phyloP scores from a whole-genome alignment of 768 basidiomycete species.

The Phylloporus arenicola region DNA sequence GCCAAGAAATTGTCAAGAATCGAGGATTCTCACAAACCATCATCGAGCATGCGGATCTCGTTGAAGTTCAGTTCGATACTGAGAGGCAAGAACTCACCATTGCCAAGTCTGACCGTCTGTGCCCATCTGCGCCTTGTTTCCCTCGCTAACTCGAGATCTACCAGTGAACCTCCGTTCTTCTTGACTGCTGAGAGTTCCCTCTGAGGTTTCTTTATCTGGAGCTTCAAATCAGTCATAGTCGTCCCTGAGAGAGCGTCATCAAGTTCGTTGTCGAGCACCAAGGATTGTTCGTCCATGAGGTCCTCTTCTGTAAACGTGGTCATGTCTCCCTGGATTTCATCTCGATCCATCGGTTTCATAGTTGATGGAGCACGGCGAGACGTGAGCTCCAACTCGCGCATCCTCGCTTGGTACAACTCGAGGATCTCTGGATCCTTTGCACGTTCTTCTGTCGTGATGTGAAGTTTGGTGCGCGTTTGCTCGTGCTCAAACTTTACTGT shows the following conservation, averaged over 20 bases:
- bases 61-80: too few relatives aligned
- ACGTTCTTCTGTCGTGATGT: conserved; percentile 54
- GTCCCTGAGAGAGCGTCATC: conserved; percentile 79
- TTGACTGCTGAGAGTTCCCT: conserved; percentile 72
- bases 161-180: conserved; percentile 74
- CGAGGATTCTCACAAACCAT: too few relatives aligned
- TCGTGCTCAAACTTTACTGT: conserved; percentile 73
- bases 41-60: too few relatives aligned
- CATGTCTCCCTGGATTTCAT: conserved; percentile 35
- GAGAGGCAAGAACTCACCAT: too few relatives aligned
- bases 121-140: too few relatives aligned
- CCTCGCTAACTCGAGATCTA: too few relatives aligned
- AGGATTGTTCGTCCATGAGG: conserved; percentile 41
- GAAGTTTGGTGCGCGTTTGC: conserved; percentile 63
- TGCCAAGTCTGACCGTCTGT: too few relatives aligned
- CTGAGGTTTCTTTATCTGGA: conserved; percentile 76
- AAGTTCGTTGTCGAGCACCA: conserved; percentile 79
- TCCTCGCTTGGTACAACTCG: conserved; percentile 85
- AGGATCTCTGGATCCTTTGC: conserved; percentile 85
- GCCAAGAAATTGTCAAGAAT: too few relatives aligned
- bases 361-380: too few relatives aligned
- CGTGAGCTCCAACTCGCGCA: conserved; percentile 87
- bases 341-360: conserved; percentile 22
- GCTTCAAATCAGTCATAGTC: conserved; percentile 87
- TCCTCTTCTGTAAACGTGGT: too few relatives aligned